Percentiles rank a stretch among this genome's conserved stretches.
phyloP scores from a whole-genome alignment of 192 early-diverging fungal genomes.

The Rhizophagus clarus region DNA sequence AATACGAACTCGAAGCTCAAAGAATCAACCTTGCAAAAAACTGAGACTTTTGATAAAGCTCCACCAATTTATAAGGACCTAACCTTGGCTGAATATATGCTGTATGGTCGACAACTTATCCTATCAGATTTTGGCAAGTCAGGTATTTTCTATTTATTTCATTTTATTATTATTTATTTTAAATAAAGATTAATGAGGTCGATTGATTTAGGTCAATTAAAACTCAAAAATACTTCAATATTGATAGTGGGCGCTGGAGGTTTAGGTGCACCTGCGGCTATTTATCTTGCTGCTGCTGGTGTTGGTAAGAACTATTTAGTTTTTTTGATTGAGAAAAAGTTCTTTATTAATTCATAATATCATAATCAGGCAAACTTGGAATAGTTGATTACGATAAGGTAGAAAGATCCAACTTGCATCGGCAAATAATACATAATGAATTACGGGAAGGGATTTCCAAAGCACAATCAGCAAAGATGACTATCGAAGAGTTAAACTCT shows the following conservation, averaged over 20 bases:
- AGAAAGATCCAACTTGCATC: constrained; percentile 89
- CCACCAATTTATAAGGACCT: neutral
- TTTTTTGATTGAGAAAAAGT: neutral
- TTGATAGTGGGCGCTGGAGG: constrained; percentile 95
- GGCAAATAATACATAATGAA: constrained; percentile 93
- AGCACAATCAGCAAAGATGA: constrained; percentile 71
- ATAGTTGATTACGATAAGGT: constrained; percentile 92
- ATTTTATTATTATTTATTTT: too few relatives aligned
- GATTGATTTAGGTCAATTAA: constrained; percentile 65
- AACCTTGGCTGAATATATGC: constrained; percentile 63
- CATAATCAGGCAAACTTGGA: constrained; percentile 59
- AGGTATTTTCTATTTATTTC: constrained; percentile 45
- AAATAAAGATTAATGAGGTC: neutral
- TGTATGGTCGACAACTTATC: constrained; percentile 87
- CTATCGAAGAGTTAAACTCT: constrained; percentile 66
- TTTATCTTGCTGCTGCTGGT: constrained; percentile 91
- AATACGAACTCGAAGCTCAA: neutral
- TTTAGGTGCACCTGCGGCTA: constrained; percentile 81
- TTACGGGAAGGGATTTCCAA: constrained; percentile 68
- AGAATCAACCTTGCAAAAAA: neutral
- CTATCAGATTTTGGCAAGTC: constrained; percentile 73
- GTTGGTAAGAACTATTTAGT: constrained; percentile 52
- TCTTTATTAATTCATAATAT: neutral
- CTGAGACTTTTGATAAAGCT: neutral
- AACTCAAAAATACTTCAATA: constrained; percentile 71